Evolutionary conservation across 768 basidiomycete species (phyloP).

Genomic region (Termitomyces sp.): DNA sequence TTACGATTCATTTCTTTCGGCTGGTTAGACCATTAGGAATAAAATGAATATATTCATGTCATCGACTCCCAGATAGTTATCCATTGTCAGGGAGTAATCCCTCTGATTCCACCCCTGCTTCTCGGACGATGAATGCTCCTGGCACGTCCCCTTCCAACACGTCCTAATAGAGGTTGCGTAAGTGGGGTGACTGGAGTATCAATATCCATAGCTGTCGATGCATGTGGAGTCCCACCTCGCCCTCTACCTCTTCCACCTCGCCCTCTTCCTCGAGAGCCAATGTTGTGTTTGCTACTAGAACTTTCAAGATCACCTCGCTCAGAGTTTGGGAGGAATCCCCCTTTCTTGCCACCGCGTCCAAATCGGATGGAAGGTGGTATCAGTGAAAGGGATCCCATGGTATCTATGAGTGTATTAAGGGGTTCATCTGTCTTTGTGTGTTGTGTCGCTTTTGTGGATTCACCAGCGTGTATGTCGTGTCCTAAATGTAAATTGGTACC

Average conservation of each 20-base stretch:
- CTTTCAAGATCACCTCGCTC: slow-evolving; percentile 11
- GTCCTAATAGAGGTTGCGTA: slow-evolving; percentile 5
- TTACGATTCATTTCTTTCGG: too few species aligned
- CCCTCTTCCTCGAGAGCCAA: slow-evolving; percentile 8
- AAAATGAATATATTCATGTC: background rate
- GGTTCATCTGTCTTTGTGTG: slow-evolving; percentile 15
- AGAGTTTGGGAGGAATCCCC: slow-evolving; percentile 38
- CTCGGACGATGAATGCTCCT: slow-evolving; percentile 7
- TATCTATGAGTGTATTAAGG: slow-evolving; percentile 45
- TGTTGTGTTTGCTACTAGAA: background rate
- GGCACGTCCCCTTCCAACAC: slow-evolving; percentile 14
- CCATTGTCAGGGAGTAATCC: background rate
- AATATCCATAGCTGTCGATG: slow-evolving; percentile 10
- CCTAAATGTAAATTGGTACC: slow-evolving; percentile 3
- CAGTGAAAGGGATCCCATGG: slow-evolving; percentile 43
- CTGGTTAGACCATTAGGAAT: background rate
- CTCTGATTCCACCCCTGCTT: background rate
- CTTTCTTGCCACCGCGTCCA: slow-evolving; percentile 60
- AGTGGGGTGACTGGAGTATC: slow-evolving; percentile 5
- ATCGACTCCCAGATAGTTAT: background rate
- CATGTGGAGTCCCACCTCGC: background rate
- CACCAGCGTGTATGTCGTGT: slow-evolving; percentile 2
- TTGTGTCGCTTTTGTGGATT: background rate
- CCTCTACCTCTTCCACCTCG: slow-evolving; percentile 19
- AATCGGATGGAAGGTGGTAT: slow-evolving; percentile 69